phyloP scores from a whole-genome alignment of 1,139 yeast species.

The Debaryomyces coudertii region DNA sequence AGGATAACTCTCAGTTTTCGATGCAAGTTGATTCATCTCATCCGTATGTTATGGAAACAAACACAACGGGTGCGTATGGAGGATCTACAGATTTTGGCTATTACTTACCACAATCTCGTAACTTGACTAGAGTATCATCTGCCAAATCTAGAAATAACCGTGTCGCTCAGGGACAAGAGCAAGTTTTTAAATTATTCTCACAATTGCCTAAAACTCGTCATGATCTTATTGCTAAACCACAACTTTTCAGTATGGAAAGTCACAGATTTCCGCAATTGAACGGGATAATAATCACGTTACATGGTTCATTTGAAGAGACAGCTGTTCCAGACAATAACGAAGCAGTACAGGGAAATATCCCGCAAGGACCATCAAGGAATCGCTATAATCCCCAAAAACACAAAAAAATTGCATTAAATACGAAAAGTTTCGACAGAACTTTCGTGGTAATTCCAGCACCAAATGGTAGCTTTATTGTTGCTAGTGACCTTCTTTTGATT shows the following conservation, averaged over 20 bases:
- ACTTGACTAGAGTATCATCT: constrained; percentile 69
- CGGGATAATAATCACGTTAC: constrained; percentile 77
- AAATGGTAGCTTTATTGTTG: constrained; percentile 72
- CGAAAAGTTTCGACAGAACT: constrained; percentile 85
- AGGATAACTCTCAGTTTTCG: constrained; percentile 84
- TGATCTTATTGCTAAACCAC: constrained; percentile 62
- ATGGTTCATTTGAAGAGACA: constrained; percentile 80
- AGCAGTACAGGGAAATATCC: constrained; percentile 20
- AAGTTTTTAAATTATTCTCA: constrained; percentile 61
- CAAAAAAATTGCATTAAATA: constrained; percentile 49
- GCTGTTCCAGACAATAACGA: constrained; percentile 49
- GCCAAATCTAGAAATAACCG: constrained; percentile 57
- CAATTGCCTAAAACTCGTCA: constrained; percentile 79
- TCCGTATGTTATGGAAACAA: constrained; percentile 49
- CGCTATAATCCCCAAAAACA: constrained; percentile 34
- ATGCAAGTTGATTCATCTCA: constrained; percentile 58
- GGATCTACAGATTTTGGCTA: constrained; percentile 56
- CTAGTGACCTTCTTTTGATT: constrained; percentile 76
- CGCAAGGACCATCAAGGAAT: constrained; percentile 33
- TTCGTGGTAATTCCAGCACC: constrained; percentile 79
- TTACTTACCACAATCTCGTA: constrained; percentile 74
- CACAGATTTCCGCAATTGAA: constrained; percentile 71
- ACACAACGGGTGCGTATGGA: constrained; percentile 34
- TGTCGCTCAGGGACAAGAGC: constrained; percentile 71
- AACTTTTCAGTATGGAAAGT: constrained; percentile 75